Evolutionary conservation across 495 filamentous ascomycete genomes (phyloP).

Genomic region (Entonaema liquescens): DNA sequence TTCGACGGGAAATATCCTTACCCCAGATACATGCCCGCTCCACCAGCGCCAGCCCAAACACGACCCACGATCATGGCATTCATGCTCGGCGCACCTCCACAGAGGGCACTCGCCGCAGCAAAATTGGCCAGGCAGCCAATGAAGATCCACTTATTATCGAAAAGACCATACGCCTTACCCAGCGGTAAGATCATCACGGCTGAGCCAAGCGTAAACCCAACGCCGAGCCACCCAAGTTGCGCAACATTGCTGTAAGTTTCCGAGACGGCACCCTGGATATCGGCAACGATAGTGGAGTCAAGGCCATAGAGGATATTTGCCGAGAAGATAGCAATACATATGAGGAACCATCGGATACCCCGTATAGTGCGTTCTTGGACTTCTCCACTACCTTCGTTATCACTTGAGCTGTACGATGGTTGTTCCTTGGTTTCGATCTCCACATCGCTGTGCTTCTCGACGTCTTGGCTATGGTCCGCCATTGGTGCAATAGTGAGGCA

Average conservation of each 20-base stretch:
- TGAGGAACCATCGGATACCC: background rate
- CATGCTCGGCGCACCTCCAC: slow-evolving; percentile 62
- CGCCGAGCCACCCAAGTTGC: background rate
- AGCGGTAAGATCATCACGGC: background rate
- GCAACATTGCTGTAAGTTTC: background rate
- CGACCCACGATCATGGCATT: slow-evolving; percentile 64
- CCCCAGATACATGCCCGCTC: background rate
- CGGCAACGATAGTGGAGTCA: background rate
- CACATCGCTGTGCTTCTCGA: background rate
- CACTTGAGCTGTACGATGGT: background rate
- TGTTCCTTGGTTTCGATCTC: background rate
- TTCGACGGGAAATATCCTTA: background rate
- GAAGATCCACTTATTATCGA: slow-evolving; percentile 55
- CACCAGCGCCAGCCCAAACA: slow-evolving; percentile 28
- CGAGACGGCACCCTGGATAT: background rate
- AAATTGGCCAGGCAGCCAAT: slow-evolving; percentile 60
- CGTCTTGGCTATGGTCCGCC: background rate
- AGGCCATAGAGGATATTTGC: background rate
- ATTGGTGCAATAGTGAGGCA: background rate
- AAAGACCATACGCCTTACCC: background rate
- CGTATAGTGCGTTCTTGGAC: background rate
- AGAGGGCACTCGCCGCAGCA: slow-evolving; percentile 61
- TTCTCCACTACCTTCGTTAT: background rate
- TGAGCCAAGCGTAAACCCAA: background rate
- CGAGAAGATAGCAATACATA: background rate